phyloP scores from a whole-genome alignment of 164 flowering plant genomes.

The Nymphaea colorata region DNA sequence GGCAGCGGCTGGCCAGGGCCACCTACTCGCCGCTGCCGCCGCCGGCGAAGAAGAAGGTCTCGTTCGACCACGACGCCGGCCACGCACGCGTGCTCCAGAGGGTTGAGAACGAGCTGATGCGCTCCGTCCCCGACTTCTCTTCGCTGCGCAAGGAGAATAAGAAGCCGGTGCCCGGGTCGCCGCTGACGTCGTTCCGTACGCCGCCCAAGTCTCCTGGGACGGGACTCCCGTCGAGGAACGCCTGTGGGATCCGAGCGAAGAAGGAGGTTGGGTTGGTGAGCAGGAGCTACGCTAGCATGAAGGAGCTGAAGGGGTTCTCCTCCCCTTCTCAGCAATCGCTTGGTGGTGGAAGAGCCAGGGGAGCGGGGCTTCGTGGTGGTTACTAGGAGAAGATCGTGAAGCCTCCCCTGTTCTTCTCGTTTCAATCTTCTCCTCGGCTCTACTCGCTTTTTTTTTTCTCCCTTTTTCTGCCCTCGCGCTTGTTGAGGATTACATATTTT shows the following conservation, averaged over 20 bases:
- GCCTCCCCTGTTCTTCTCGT: not conserved
- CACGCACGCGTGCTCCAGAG: not conserved
- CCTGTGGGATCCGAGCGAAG: not conserved
- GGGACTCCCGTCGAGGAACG: not conserved
- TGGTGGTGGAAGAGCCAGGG: not conserved
- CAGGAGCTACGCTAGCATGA: not conserved
- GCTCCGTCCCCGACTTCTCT: slow-evolving; percentile 2
- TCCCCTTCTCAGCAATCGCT: not conserved
- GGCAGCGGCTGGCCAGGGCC: not conserved
- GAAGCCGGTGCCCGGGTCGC: not conserved
- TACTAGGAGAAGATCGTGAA: not conserved
- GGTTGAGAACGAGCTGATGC: not conserved
- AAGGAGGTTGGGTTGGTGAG: slow-evolving; percentile 1
- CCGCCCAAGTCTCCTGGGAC: not conserved
- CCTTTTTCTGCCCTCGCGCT: too few species aligned
- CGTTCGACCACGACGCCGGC: not conserved
- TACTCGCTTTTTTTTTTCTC: not conserved
- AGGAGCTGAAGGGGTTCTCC: slow-evolving; percentile 2
- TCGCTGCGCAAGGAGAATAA: slow-evolving; percentile 1
- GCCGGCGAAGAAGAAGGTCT: slow-evolving; percentile 1
- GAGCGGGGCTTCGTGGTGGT: not conserved
- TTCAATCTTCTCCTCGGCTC: not conserved
- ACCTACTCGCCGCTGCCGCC: not conserved
- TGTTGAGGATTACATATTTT: not conserved
- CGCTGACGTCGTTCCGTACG: not conserved